Evolutionary conservation across 2,329 filamentous ascomycete species (phyloP), one percentile per base, ranked within the genome.

Genomic region (Fusarium aywerte): DNA sequence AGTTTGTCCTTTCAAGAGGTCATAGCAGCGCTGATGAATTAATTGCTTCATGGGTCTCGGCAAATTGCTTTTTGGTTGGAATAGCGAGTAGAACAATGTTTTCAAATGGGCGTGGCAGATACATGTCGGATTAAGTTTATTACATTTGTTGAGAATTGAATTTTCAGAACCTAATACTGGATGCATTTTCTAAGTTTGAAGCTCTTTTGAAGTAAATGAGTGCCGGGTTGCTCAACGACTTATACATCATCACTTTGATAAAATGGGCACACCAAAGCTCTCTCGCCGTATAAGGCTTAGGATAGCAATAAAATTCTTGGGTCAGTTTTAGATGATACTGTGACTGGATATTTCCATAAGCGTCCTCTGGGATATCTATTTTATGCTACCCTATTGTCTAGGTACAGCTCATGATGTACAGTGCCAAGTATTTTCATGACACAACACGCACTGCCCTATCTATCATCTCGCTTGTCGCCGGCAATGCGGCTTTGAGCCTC

Each of bases 401-500:
- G n/a, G n/a, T n/a, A 16, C n/a, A 27, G 27, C 55, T 49, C 60
- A 69, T 55, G 48, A 68, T 62, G 18, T 27, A 68, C 65, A 68
- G 65, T 68, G 58, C n/a, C 27, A 45, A 50, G 25, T 18, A 31
- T 18, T 36, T 36, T 51, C 66, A 65, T 54, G 63, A 59, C 42
- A 57, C 29, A 64, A 57, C 44, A 35, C 63, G 52, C 69, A 73
- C 71, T 55, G 71, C 12, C 43, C 57, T 23, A 38, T 52, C 51
- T 16, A 38, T 57, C 56, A 63, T 65, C 53, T 71, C 71, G 71
- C 71, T 73, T 73, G 69, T 62, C 57, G 33, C 56, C 68, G 71
- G 71, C 63, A 62, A 67, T 43, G 42, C 66, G 70, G 65, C 44
- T 57, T 64, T 38, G 53, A 64, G 52, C 60, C 55, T 63, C 65